Evolutionary conservation across 805 yeast species (phyloP).

Genomic region (Alloascoidea africana): DNA sequence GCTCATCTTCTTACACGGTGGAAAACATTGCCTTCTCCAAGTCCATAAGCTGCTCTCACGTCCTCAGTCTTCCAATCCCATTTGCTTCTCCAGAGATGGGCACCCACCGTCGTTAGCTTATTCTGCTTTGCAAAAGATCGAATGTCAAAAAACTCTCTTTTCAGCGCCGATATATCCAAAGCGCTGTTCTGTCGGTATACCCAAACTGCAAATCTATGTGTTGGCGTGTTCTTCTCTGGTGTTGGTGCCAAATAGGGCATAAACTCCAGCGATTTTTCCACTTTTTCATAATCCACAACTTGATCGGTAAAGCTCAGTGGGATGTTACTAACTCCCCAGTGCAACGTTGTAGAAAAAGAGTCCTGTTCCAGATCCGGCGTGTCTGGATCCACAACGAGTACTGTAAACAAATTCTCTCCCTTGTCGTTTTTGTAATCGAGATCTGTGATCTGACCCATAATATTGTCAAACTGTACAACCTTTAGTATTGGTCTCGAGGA

Average conservation of each 20-base stretch:
- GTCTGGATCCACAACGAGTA: slow-evolving; percentile 83
- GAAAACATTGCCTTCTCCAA: slow-evolving; percentile 61
- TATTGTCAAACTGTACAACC: slow-evolving; percentile 53
- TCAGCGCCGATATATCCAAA: slow-evolving; percentile 10
- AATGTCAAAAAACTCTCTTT: slow-evolving; percentile 39
- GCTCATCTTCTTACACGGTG: slow-evolving; percentile 3
- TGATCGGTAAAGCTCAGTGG: slow-evolving; percentile 42
- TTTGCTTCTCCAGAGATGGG: slow-evolving; percentile 76
- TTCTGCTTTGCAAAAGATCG: slow-evolving; percentile 45
- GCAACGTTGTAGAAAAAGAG: slow-evolving; percentile 53
- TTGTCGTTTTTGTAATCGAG: slow-evolving; percentile 7
- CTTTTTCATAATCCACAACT: slow-evolving; percentile 30
- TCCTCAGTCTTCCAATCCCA: slow-evolving; percentile 63
- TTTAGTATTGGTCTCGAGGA: slow-evolving; percentile 62
- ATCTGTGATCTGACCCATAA: no score
- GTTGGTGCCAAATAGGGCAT: slow-evolving; percentile 63
- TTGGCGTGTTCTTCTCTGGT: slow-evolving; percentile 79
- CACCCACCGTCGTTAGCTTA: slow-evolving; percentile 68
- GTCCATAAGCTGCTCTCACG: slow-evolving; percentile 59
- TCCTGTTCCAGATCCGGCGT: slow-evolving; percentile 63
- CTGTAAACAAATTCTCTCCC: slow-evolving; percentile 49
- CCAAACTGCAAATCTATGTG: slow-evolving; percentile 80
- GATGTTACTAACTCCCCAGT: slow-evolving; percentile 65
- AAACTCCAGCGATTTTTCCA: slow-evolving; percentile 23
- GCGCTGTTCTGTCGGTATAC: slow-evolving; percentile 56